A percentile compares a stretch with the other conserved stretches of the same genome.
These are phyloP conservation scores for Collybiopsis luxurians DNA, from an alignment of 768 basidiomycete genomes.

Conservation along the genomic window DNA sequence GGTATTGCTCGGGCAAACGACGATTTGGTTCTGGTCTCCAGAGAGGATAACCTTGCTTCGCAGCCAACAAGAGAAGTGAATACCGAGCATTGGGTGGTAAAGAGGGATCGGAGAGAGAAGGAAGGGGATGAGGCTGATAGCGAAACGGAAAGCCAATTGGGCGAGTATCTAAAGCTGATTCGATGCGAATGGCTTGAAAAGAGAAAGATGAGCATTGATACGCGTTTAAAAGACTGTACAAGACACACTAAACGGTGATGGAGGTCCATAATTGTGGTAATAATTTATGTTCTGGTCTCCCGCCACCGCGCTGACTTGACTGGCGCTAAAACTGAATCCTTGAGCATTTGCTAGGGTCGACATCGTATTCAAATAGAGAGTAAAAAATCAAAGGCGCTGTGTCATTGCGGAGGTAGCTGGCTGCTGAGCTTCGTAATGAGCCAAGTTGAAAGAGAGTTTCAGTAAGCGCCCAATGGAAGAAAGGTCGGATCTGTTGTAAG, in stretches of 20 bases:
- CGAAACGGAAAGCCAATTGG: background rate
- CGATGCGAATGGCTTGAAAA: background rate
- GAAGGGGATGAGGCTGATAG: conserved; percentile 5
- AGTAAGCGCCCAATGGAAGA: too few relatives aligned
- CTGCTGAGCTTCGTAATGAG: background rate
- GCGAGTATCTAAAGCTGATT: conserved; percentile 2
- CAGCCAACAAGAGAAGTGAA: background rate
- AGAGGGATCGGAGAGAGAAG: conserved; percentile 3
- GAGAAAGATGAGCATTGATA: background rate
- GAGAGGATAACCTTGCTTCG: conserved; percentile 21
- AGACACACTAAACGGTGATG: conserved; percentile 1
- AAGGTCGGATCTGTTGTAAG: background rate
- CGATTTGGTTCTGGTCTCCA: conserved; percentile 23
- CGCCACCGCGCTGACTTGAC: background rate
- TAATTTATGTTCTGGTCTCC: conserved; percentile 5
- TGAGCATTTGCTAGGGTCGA: conserved; percentile 1
- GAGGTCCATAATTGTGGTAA: background rate
- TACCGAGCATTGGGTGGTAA: conserved; percentile 1
- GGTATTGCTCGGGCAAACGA: conserved; percentile 11
- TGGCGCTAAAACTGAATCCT: background rate
- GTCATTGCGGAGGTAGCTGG: background rate
- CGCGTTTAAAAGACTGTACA: background rate
- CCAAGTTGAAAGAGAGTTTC: too few relatives aligned
- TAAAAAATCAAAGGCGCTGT: background rate
- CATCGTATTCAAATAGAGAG: background rate